Evolutionary conservation across 2,329 filamentous ascomycete genomes (phyloP).

Genomic region (Blumeria graminis): DNA sequence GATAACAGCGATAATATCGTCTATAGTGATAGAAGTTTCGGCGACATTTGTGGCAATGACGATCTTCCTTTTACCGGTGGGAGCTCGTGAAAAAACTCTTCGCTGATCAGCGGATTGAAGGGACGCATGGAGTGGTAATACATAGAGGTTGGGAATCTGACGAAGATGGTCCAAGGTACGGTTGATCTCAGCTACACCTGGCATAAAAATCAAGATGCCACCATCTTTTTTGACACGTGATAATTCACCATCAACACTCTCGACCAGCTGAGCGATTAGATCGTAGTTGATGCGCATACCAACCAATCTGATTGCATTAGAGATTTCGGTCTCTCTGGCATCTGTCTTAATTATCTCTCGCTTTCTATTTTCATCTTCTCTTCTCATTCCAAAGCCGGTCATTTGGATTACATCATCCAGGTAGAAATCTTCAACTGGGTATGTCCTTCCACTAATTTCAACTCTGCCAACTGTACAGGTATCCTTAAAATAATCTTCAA

Average conservation of each 20-base stretch:
- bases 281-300: conserved; percentile 82
- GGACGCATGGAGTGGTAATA: conserved; percentile 76
- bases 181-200: conserved; percentile 78
- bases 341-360: conserved; percentile 19
- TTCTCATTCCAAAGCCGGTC: conserved; percentile 39
- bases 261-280: conserved; percentile 57
- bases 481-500: conserved; percentile 59
- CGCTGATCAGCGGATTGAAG: conserved; percentile 74
- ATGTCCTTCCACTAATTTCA: conserved; percentile 72
- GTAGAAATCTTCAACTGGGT: conserved; percentile 73
- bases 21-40: conserved; percentile 95
- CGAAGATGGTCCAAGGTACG: conserved; percentile 47
- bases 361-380: conserved; percentile 11
- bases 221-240: conserved; percentile 40
- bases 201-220: conserved; percentile 85
- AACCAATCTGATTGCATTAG: conserved; percentile 45
- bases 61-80: conserved; percentile 65
- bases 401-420: conserved; percentile 67
- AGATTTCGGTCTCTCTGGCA: conserved; percentile 32
- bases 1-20: conserved; percentile 88
- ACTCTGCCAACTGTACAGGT: conserved; percentile 52
- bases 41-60: conserved; percentile 92
- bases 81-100: conserved; percentile 56
- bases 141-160: conserved; percentile 41
- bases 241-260: conserved; percentile 58